These are phyloP conservation scores for Mytilinidion resinicola DNA, from an alignment of 495 filamentous ascomycete species.

Conservation along the genomic window DNA sequence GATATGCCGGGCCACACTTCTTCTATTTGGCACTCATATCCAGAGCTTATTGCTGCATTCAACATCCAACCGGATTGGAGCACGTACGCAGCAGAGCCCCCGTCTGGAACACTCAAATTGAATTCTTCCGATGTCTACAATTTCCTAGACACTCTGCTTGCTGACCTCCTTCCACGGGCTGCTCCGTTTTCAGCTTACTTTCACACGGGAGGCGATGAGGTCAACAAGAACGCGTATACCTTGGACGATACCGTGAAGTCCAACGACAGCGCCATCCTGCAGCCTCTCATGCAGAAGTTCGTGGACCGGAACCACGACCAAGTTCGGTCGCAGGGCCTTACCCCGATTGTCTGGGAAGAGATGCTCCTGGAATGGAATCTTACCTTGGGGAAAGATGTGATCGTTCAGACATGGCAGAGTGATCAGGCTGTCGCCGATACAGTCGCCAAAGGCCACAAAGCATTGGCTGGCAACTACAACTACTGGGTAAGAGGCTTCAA, in stretches of 20 bases:
- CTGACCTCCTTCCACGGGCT: constrained; percentile 66
- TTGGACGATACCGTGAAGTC: constrained; percentile 64
- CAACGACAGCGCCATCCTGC: constrained; percentile 54
- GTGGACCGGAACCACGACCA: constrained; percentile 57
- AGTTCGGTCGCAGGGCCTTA: constrained; percentile 52
- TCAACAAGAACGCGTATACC: constrained; percentile 64
- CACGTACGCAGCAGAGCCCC: constrained; percentile 65
- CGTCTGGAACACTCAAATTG: constrained; percentile 67
- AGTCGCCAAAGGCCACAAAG: constrained; percentile 56
- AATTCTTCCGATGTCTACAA: constrained; percentile 58
- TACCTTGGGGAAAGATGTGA: constrained; percentile 52
- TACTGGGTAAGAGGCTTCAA: constrained; percentile 52
- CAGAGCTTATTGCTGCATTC: constrained; percentile 67
- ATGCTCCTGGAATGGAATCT: constrained; percentile 71
- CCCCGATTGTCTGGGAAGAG: constrained; percentile 77
- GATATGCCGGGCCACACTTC: constrained; percentile 79
- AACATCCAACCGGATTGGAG: constrained; percentile 59
- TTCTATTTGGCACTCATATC: constrained; percentile 54
- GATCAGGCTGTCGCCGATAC: constrained; percentile 48
- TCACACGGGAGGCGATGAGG: constrained; percentile 79
- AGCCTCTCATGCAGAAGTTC: constrained; percentile 66
- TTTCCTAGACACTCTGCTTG: constrained; percentile 63
- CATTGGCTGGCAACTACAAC: constrained; percentile 67
- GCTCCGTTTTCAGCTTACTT: constrained; percentile 62
- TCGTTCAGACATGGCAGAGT: constrained; percentile 70